phyloP scores from a whole-genome alignment of 2,329 filamentous ascomycete genomes.

The Nigrospora oryzae region DNA sequence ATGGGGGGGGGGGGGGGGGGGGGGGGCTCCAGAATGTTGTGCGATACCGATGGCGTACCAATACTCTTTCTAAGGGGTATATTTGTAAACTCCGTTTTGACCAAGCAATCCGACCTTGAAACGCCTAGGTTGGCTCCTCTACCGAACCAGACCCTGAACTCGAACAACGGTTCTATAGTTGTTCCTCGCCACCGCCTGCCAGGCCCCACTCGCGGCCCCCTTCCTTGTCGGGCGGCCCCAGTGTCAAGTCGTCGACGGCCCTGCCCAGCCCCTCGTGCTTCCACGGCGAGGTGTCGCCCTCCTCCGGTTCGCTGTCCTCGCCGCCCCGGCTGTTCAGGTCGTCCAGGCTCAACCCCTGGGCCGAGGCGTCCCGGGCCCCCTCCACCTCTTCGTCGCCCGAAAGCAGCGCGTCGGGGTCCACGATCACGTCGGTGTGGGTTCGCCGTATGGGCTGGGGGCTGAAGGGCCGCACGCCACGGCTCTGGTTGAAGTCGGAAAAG shows the following conservation, averaged over 20 bases:
- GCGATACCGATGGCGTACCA: no score
- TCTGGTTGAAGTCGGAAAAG: constrained; percentile 46
- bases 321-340: not conserved
- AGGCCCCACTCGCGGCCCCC: constrained; percentile 5
- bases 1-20: no score
- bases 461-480: constrained; percentile 48
- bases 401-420: constrained; percentile 21
- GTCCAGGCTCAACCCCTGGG: constrained; percentile 3
- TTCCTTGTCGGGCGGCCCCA: constrained; percentile 8
- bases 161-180: no score
- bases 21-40: no score
- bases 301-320: constrained; percentile 9
- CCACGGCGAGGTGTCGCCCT: constrained; percentile 9
- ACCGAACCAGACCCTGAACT: no score
- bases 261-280: constrained; percentile 11
- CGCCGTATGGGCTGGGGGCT: constrained; percentile 43
- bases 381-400: constrained; percentile 8
- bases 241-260: not conserved
- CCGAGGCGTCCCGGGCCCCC: constrained; percentile 3
- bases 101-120: no score
- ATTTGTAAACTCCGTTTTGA: no score
- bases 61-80: no score
- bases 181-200: not conserved
- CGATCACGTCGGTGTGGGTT: constrained; percentile 17
- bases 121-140: no score